These are phyloP conservation scores for Phlebiopsis flavidoalba DNA, from an alignment of 768 basidiomycete genomes.

Conservation along the genomic window DNA sequence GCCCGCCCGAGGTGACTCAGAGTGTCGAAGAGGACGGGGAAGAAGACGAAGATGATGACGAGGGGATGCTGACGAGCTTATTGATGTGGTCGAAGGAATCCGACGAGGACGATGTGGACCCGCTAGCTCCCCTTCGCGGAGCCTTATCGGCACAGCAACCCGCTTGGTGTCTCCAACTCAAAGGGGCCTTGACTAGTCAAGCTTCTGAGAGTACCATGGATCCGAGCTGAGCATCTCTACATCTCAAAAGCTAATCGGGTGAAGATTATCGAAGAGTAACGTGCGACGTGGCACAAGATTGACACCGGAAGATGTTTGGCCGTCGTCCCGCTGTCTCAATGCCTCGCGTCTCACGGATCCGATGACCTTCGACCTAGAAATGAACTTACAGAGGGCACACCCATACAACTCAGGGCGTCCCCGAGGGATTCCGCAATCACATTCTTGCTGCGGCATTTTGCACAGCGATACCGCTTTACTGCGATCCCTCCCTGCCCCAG, in stretches of 20 bases:
- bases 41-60: constrained; percentile 43
- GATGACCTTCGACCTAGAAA: constrained; percentile 20
- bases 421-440: constrained; percentile 44
- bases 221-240: constrained; percentile 30
- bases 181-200: constrained; percentile 18
- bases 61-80: constrained; percentile 56
- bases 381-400: constrained; percentile 17
- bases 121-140: constrained; percentile 64
- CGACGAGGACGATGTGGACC: constrained; percentile 48
- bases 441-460: constrained; percentile 50
- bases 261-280: constrained; percentile 46
- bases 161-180: constrained; percentile 43
- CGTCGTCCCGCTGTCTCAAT: constrained; percentile 44
- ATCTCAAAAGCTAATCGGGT: constrained; percentile 13
- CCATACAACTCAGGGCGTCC: constrained; percentile 44
- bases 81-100: constrained; percentile 62
- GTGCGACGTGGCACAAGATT: constrained; percentile 66
- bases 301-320: constrained; percentile 49
- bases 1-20: constrained; percentile 11
- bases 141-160: constrained; percentile 61
- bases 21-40: constrained; percentile 19
- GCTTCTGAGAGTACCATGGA: constrained; percentile 20
- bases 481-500: constrained; percentile 39
- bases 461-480: constrained; percentile 49
- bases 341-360: constrained; percentile 30